Evolutionary conservation across 2,329 filamentous ascomycete genomes (phyloP).

Genomic region (Apiospora sp.): DNA sequence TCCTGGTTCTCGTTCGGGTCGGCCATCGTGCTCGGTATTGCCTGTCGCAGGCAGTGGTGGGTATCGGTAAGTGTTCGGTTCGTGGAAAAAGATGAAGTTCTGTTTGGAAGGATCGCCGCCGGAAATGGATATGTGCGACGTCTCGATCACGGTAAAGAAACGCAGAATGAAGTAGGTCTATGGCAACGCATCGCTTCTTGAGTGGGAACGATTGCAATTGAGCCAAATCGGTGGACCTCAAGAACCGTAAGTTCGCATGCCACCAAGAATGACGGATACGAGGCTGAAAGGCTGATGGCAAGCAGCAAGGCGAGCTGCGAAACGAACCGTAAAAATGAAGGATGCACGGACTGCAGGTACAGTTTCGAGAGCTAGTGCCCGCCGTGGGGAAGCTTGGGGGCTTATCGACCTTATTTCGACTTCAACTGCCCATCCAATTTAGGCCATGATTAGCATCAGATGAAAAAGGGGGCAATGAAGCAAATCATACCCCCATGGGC

Average conservation of each 20-base stretch:
- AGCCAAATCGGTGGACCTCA: background rate
- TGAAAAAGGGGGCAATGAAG: background rate
- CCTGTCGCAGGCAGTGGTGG: background rate
- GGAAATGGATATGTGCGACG: background rate
- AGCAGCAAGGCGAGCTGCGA: background rate
- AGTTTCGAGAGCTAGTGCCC: background rate
- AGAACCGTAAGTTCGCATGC: background rate
- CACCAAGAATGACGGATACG: background rate
- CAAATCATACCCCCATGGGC: background rate
- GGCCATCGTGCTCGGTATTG: background rate
- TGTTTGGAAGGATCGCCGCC: background rate
- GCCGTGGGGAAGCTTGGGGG: background rate
- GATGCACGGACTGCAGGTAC: constrained; percentile 8
- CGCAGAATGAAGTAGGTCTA: background rate
- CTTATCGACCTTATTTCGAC: constrained; percentile 10
- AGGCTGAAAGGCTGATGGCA: constrained; percentile 1
- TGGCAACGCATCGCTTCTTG: background rate
- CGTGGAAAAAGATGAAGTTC: background rate
- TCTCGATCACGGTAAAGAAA: background rate
- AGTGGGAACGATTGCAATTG: background rate
- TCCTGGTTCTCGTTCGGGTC: constrained; percentile 13
- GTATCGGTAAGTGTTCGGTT: background rate
- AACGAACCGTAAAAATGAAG: background rate
- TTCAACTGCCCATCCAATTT: background rate
- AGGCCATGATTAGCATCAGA: background rate